Base-by-base conservation (phyloP, 768 basidiomycete genomes). In the Mycena haematopus region DNA sequence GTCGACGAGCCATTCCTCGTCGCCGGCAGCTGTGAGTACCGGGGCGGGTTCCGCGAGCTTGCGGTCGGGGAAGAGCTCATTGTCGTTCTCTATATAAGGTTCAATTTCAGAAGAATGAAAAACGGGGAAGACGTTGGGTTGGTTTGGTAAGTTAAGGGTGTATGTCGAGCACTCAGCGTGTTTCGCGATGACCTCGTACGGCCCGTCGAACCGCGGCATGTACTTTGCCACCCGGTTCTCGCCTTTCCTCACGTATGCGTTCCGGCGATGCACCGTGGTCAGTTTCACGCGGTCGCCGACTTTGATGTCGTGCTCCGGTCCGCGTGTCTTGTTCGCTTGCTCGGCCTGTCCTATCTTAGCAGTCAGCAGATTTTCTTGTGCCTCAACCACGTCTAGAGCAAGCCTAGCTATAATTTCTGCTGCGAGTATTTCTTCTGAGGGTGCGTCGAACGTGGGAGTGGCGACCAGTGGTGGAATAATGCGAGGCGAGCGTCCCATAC, bases 231-330 rank as follows among this genome's bases (percentile, higher is more conserved):
- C 77, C 0, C 72, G 66, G 6, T 72, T 69, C 2, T 72, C 66
- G 0, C 74, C 77, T 14, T 64, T 57, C 1, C 68, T 21, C 42
- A 72, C 73, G 63, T 78, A 81, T 1, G 77, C 70, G 0, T 67
- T 61, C 0, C 70, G 67, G 0, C 72, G 67, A 47, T 81, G 66
- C 10, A 64, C 46, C 0, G 77, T 81, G 0, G 77, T 76, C 0
- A 83, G 65, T 64, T 78, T 66, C 1, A 83, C 79, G 0, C 33
- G n/a, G 47, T 82, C 78, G 0, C 78, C 77, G 0, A 74, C 69
- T 0, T 69, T 31, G 62, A 73, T 79, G 0, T 27, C 7, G 6
- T 60, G 49, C 19, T 78, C 73, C 0, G 60, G 55, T 0, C 31
- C 59, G 0, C 74, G 70, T 19, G 69, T 42, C 45, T 67, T 54